phyloP scores from a whole-genome alignment of 164 flowering plant species.

The Platanus orientalis region DNA sequence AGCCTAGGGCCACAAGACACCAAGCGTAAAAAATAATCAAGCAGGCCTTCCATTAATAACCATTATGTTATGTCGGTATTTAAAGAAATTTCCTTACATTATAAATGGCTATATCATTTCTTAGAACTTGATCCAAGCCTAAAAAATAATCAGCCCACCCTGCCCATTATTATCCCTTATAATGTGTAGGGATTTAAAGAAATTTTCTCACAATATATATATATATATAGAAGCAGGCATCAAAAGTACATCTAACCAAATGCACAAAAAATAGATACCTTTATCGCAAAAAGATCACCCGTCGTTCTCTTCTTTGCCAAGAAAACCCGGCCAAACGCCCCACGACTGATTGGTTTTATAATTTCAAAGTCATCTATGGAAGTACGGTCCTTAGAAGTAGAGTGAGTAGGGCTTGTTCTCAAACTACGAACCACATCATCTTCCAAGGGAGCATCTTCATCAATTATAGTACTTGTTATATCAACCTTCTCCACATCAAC shows the following conservation, averaged over 20 bases:
- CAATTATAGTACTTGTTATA: slow-evolving; percentile 70
- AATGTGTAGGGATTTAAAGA: no score
- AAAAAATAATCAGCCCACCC: no score
- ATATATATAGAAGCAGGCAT: no score
- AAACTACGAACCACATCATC: slow-evolving; percentile 94
- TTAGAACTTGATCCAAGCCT: no score
- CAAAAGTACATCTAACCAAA: neutral
- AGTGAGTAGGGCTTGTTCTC: slow-evolving; percentile 81
- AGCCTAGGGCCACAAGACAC: no score
- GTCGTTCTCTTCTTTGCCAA: slow-evolving; percentile 97
- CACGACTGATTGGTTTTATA: slow-evolving; percentile 98
- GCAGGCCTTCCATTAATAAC: no score
- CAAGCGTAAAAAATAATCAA: no score
- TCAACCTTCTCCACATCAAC: slow-evolving; percentile 90
- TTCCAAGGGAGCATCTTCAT: slow-evolving; percentile 91
- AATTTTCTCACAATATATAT: no score
- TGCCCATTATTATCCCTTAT: no score
- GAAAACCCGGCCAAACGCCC: slow-evolving; percentile 98
- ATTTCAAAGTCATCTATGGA: slow-evolving; percentile 99
- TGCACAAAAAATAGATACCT: slow-evolving; percentile 44
- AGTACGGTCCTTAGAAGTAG: slow-evolving; percentile 94
- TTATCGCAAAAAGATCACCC: slow-evolving; percentile 97
- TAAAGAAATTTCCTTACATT: no score
- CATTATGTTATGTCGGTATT: no score
- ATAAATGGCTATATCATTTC: no score